phyloP scores from a whole-genome alignment of 805 yeast species.

The Cyberlindnera meyerae region DNA sequence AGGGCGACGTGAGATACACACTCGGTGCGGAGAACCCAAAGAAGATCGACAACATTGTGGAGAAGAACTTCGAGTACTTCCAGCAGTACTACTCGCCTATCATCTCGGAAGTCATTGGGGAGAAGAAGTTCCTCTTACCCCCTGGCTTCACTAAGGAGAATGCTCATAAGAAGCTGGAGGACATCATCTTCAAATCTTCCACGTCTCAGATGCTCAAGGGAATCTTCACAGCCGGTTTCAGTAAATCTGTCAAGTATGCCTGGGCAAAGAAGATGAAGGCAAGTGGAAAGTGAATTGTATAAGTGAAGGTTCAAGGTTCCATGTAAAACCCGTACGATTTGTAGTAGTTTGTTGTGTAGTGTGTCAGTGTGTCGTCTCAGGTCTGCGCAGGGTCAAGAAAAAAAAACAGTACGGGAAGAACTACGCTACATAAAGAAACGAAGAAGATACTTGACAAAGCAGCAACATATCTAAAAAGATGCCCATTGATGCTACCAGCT shows the following conservation, averaged over 20 bases:
- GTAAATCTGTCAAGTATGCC: conserved; percentile 68
- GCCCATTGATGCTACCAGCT: too few species aligned
- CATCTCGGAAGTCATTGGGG: conserved; percentile 31
- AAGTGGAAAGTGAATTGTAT: neutral
- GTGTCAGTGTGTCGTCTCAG: too few species aligned
- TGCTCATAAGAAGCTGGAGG: conserved; percentile 34
- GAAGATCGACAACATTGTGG: conserved; percentile 81
- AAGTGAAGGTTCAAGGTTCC: too few species aligned
- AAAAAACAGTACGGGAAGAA: too few species aligned
- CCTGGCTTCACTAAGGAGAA: conserved; percentile 35
- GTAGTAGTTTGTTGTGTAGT: too few species aligned
- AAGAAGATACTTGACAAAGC: neutral
- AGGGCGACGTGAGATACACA: conserved; percentile 84
- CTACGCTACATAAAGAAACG: too few species aligned
- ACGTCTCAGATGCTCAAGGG: conserved; percentile 78
- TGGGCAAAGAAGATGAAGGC: conserved; percentile 56
- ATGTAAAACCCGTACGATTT: too few species aligned
- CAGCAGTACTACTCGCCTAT: conserved; percentile 68
- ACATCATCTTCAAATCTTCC: conserved; percentile 67
- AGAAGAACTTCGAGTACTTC: conserved; percentile 67
- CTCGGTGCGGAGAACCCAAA: conserved; percentile 90
- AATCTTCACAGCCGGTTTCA: conserved; percentile 76
- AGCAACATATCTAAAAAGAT: too few species aligned
- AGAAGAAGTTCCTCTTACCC: conserved; percentile 31
- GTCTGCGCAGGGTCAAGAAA: too few species aligned